Evolutionary conservation across 2,329 filamentous ascomycete species (phyloP).

Genomic region (Pseudogymnoascus sp.): DNA sequence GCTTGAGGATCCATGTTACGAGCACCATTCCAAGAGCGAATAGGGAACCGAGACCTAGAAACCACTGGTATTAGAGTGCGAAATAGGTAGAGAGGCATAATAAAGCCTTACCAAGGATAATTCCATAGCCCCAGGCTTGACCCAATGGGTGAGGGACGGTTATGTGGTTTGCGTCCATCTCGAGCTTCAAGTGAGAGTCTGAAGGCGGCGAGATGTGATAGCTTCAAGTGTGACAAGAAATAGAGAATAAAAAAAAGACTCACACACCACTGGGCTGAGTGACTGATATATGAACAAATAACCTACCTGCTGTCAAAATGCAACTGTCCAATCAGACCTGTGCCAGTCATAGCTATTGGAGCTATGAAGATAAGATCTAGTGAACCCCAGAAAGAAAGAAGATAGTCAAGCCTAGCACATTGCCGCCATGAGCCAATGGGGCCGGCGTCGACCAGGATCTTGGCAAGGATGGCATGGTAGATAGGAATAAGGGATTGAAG

Average conservation of each 20-base stretch:
- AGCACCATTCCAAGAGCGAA: slow-evolving; percentile 59
- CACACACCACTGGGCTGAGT: not conserved
- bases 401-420: not conserved
- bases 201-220: not conserved
- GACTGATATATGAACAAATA: not conserved
- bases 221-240: not conserved
- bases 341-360: not conserved
- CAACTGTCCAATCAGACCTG: not conserved
- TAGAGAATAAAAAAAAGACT: not conserved
- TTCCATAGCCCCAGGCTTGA: slow-evolving; percentile 56
- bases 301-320: not conserved
- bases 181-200: not conserved
- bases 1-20: slow-evolving; percentile 30
- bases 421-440: not conserved
- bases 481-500: not conserved
- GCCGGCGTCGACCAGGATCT: not conserved
- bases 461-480: not conserved
- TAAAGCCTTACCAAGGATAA: slow-evolving; percentile 43
- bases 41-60: slow-evolving; percentile 43
- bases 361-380: slow-evolving; percentile 3
- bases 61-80: not conserved
- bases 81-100: not conserved
- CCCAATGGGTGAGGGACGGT: slow-evolving; percentile 11
- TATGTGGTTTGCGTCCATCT: slow-evolving; percentile 2
- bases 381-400: slow-evolving; percentile 3